Evolutionary conservation across 2,329 filamentous ascomycete genomes (phyloP).

Genomic region (Berkeleyomyces rouxiae): DNA sequence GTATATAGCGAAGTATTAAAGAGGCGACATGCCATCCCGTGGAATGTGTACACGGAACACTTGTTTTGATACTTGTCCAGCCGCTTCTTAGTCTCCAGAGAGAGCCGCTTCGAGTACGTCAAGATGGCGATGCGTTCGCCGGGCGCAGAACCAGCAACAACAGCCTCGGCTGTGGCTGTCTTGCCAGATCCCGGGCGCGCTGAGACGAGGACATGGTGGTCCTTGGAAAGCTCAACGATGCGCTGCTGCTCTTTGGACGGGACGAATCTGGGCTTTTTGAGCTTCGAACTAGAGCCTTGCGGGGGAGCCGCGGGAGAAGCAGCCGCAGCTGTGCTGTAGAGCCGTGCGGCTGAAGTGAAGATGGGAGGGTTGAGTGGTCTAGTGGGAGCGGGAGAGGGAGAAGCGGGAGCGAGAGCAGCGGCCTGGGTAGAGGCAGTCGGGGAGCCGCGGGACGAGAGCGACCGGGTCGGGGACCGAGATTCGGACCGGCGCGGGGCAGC

Average conservation of each 20-base stretch:
- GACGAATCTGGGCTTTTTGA: background rate
- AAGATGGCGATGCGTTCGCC: slow-evolving; percentile 16
- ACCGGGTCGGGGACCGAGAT: background rate
- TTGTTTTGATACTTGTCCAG: slow-evolving; percentile 14
- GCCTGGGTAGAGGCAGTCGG: background rate
- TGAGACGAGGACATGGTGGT: slow-evolving; percentile 20
- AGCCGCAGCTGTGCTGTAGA: too few species aligned
- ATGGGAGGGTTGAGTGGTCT: too few species aligned
- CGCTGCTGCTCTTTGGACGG: slow-evolving; percentile 18
- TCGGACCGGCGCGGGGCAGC: background rate
- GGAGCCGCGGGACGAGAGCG: background rate
- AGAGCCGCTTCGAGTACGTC: slow-evolving; percentile 19
- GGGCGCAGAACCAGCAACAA: slow-evolving; percentile 16
- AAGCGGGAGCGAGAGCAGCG: background rate
- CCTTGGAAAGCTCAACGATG: slow-evolving; percentile 16
- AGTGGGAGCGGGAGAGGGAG: background rate
- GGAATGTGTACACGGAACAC: slow-evolving; percentile 18
- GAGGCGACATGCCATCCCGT: slow-evolving; percentile 17
- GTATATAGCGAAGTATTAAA: slow-evolving; percentile 14
- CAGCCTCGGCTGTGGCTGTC: slow-evolving; percentile 20
- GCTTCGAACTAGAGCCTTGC: too few species aligned
- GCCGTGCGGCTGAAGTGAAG: too few species aligned
- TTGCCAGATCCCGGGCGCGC: slow-evolving; percentile 22
- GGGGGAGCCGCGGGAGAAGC: too few species aligned
- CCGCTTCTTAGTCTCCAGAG: slow-evolving; percentile 17